Evolutionary conservation across 2,329 filamentous ascomycete species (phyloP).

Genomic region (Chrysoporthe puriensis): DNA sequence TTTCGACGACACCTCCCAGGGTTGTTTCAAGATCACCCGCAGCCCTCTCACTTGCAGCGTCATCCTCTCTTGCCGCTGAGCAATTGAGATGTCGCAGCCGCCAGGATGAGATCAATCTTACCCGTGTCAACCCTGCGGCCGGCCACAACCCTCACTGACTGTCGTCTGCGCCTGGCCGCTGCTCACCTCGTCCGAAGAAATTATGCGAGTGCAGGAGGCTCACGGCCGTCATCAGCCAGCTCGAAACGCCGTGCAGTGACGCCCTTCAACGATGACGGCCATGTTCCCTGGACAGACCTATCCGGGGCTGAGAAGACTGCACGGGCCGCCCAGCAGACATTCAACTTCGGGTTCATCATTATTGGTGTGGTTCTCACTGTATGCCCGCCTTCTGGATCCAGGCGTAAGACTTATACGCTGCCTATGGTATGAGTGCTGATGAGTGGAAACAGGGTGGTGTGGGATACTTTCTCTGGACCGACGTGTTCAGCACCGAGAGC

Average conservation of each 20-base stretch:
- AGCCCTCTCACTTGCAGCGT: conserved; percentile 1
- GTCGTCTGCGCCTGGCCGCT: conserved; percentile 37
- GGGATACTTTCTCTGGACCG: conserved; percentile 75
- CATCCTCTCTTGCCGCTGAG: conserved; percentile 13
- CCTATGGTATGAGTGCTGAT: background rate
- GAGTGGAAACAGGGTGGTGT: conserved; percentile 65
- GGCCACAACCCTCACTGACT: conserved; percentile 29
- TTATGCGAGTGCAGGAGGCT: conserved; percentile 54
- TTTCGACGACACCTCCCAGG: background rate
- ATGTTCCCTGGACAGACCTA: conserved; percentile 79
- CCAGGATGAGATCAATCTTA: conserved; percentile 29
- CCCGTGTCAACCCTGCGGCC: conserved; percentile 26
- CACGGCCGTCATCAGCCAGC: conserved; percentile 39
- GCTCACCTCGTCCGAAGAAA: conserved; percentile 47
- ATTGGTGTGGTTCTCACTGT: conserved; percentile 78
- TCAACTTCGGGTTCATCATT: conserved; percentile 81
- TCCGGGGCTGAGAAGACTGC: conserved; percentile 77
- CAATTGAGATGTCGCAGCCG: conserved; percentile 26
- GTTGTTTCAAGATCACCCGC: background rate
- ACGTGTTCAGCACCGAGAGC: conserved; percentile 83
- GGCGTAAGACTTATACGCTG: conserved; percentile 15
- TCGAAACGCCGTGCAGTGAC: conserved; percentile 73
- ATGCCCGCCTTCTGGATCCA: conserved; percentile 36
- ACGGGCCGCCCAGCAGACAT: conserved; percentile 84
- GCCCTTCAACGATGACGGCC: conserved; percentile 83